Conservation (phyloP, 1,284 basidiomycete species). For the Puccinia sorghi region DNA sequence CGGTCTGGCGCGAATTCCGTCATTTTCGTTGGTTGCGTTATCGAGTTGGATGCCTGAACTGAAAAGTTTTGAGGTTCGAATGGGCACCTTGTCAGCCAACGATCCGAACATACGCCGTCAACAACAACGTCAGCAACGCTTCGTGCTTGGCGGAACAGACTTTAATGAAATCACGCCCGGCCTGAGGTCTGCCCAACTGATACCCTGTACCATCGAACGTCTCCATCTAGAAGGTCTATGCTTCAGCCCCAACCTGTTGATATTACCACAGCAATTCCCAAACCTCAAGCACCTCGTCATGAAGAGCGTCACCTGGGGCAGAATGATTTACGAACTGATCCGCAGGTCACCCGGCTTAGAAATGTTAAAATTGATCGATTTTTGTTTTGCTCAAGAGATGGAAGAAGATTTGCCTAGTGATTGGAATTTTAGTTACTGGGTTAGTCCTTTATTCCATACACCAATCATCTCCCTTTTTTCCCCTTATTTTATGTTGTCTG, state of each 20-base stretch:
- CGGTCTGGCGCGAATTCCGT: conserved; percentile 18
- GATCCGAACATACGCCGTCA: conserved; percentile 12
- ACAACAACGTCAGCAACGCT: conserved; percentile 17
- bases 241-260: conserved; percentile 20
- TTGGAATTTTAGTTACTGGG: conserved; percentile 46
- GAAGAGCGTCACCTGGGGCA: conserved; percentile 27
- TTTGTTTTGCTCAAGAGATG: conserved; percentile 36
- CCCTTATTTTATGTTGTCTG: background rate
- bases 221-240: conserved; percentile 27
- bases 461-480: background rate
- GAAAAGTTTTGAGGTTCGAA: conserved; percentile 29
- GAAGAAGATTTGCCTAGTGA: conserved; percentile 46
- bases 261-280: conserved; percentile 34
- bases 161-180: conserved; percentile 29
- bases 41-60: conserved; percentile 38
- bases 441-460: conserved; percentile 8
- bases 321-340: conserved; percentile 31
- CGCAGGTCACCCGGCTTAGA: background rate
- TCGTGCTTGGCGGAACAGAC: conserved; percentile 14
- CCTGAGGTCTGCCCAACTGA: conserved; percentile 5
- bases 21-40: conserved; percentile 28
- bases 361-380: conserved; percentile 12
- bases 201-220: conserved; percentile 20
- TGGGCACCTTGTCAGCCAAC: background rate
- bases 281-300: background rate